These are phyloP conservation scores for Brassica rapa DNA, from an alignment of 345 rosid species.

Conservation along the genomic window DNA sequence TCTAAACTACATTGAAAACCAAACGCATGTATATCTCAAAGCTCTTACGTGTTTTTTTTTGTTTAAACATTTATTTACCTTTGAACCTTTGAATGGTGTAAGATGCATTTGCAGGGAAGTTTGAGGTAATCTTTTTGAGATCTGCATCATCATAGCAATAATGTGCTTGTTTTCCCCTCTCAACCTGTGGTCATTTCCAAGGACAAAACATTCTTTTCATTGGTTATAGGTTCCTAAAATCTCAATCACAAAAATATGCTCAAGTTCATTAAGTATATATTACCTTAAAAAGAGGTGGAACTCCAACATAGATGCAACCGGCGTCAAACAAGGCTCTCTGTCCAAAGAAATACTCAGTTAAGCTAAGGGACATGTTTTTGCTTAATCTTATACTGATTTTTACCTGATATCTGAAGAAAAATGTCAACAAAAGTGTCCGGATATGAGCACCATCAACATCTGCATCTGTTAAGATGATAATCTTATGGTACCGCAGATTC, in stretches of 20 bases:
- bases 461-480: constrained; percentile 97
- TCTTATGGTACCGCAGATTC: constrained; percentile 86
- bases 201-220: constrained; percentile 19
- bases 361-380: background rate
- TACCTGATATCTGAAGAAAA: constrained; percentile 99
- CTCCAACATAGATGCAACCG: constrained; percentile 96
- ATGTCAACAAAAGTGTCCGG: constrained; percentile 84
- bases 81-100: constrained; percentile 94
- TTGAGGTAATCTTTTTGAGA: constrained; percentile 54
- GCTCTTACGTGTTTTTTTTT: background rate
- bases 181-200: constrained; percentile 61
- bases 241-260: constrained; percentile 1
- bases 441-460: constrained; percentile 99
- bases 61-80: constrained; percentile 48
- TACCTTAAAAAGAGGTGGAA: constrained; percentile 97
- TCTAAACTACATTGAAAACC: too few species aligned
- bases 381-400: background rate
- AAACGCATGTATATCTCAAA: background rate
- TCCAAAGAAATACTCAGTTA: constrained; percentile 32
- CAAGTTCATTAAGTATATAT: constrained; percentile 17
- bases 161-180: constrained; percentile 77
- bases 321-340: constrained; percentile 89
- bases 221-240: constrained; percentile 14
- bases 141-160: constrained; percentile 86
- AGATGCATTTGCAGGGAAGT: constrained; percentile 83